Evolutionary conservation across 2,329 filamentous ascomycete genomes (phyloP), one percentile per base, ranked within the genome.

Genomic region (Monilinia laxa): DNA sequence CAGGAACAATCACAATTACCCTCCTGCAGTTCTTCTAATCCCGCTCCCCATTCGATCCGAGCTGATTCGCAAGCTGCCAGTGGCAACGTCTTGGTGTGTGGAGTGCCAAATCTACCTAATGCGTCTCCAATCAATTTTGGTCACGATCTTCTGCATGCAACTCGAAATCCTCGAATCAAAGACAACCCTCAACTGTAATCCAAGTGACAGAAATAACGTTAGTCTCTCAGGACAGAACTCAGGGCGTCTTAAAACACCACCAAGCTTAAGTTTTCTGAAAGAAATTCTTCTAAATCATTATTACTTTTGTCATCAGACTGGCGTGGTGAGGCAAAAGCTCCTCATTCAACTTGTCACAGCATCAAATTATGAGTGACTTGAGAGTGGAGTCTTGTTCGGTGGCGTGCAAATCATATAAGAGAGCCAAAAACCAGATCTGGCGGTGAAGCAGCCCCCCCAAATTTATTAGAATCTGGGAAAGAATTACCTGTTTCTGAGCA

Each of bases 61-160:
- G 20, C 20, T 49, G 54, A 65, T 57, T 65, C 40, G 45, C 59
- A 52, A 52, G 59, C 47, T 53, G 38, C 20, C n/a, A 57, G 54
- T 65, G 62, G 62, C 62, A 65, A 65, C 51, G 62, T 23, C n/a
- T 51, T n/a, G 16, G 38, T 38, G 16, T 60, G 63, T 65, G 63
- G 54, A 65, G 63, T 64, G 28, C 42, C 28, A 58, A 35, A 58
- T 31, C 20, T 56, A 56, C 31, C n/a, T 64, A 49, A 56, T 57
- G 62, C 53, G 42, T 28, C 54, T 59, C 42, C 42, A 65, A 59
- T 59, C 63, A 52, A 16, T 58, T 59, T 65, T 42, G 40, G 63
- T 59, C 63, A 65, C 63, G 54, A 65, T 59, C 40, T 65, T 65
- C 54, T 65, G 54, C 53, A 59, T 65, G 54, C 54, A 59, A 57